Base-by-base conservation (phyloP, 177 flowering plant genomes). In the Telopea speciosissima region DNA sequence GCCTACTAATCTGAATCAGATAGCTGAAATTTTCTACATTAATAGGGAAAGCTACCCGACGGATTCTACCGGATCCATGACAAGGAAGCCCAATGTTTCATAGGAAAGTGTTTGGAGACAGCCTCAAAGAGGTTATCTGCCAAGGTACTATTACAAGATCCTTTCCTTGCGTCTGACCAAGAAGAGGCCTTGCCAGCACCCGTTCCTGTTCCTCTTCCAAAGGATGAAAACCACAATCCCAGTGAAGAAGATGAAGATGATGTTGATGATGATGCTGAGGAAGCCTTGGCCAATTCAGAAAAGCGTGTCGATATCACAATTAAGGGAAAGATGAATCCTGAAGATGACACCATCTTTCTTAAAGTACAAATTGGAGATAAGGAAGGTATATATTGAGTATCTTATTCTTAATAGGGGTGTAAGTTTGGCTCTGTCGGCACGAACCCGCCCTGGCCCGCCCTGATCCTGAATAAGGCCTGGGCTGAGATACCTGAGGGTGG, bases 41-140 rank as follows among this genome's bases (percentile, higher is more conserved):
- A 1, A 0, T 68, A 93, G 98, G 98, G 98, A 36, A 91, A 87
- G 77, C 65, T 87, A 72, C 98, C 98, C 0, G 76, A 78, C 14
- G 92, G 94, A 63, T 90, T 90, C 67, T 76, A 85, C 72, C 64
- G 78, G 70, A 84, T 93, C 56, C 62, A 87, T 62, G 89, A 90
- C 71, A 24, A 1, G 1, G 90, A 91, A 67, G 97, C 90, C 13
- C 81, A 68, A 40, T 31, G 76, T 24, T 92, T 93, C 65, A 80
- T 93, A 0, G 88, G 84, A 0, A 88, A 82, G 73, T 93, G 98
- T 72, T 75, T 93, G 70, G 82, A 74, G 62, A 77, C 28, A 66
- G 96, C 80, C 24, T 75, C 93, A 14, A 81, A 81, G 71, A 86
- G 98, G 78, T 71, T 81, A 59, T 68, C 93, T 0, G 98, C 97